These are phyloP conservation scores for Anthostomella pinea DNA, from an alignment of 2,329 filamentous ascomycete species.

Conservation along the genomic window DNA sequence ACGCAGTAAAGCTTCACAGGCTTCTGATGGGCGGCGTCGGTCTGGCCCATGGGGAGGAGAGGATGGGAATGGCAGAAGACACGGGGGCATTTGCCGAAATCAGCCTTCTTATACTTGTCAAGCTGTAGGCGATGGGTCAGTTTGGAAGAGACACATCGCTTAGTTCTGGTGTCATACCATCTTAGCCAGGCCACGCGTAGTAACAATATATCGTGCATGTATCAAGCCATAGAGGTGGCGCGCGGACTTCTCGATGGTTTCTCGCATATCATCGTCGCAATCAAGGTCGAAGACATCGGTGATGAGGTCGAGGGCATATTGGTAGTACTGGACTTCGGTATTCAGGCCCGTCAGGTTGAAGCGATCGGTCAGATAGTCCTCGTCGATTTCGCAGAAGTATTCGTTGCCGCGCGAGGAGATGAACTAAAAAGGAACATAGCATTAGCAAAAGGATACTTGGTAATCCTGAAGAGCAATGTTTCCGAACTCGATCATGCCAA, in stretches of 20 bases:
- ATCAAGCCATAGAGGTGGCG: conserved; percentile 94
- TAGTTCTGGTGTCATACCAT: conserved; percentile 64
- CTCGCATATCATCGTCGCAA: conserved; percentile 96
- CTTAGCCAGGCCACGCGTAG: conserved; percentile 87
- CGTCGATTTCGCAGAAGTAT: conserved; percentile 99
- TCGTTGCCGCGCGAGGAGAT: conserved; percentile 97
- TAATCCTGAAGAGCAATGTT: too few species aligned
- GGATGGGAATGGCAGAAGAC: conserved; percentile 94
- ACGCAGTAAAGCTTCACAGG: conserved; percentile 96
- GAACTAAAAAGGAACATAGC: conserved; percentile 60
- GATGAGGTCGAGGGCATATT: conserved; percentile 95
- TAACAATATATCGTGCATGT: conserved; percentile 95
- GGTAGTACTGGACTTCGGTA: conserved; percentile 97
- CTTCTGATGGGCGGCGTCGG: conserved; percentile 82
- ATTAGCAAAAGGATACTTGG: conserved; percentile 25
- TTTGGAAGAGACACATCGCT: neutral
- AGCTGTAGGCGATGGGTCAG: conserved; percentile 55
- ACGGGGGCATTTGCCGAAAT: conserved; percentile 97
- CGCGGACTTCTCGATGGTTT: conserved; percentile 96
- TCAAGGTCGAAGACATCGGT: conserved; percentile 98
- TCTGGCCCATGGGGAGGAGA: conserved; percentile 89
- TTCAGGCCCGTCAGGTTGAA: conserved; percentile 98
- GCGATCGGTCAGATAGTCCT: conserved; percentile 95
- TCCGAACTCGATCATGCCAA: too few species aligned
- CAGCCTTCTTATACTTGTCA: conserved; percentile 97